Conservation (phyloP, 305 asterid genomes). For the Fraxinus albicans region DNA sequence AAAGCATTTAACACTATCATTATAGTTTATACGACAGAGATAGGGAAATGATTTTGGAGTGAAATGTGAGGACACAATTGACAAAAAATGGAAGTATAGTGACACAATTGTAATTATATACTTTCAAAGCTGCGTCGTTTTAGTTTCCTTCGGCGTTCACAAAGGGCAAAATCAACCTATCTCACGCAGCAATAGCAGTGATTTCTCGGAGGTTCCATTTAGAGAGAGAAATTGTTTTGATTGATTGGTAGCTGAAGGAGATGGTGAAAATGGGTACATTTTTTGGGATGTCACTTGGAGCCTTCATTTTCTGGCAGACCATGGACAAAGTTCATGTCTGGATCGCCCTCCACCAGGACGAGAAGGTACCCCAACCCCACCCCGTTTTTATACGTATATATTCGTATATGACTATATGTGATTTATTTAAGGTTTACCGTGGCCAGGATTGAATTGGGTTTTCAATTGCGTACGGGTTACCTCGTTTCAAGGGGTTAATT, state of each 20-base stretch:
- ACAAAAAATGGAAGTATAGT: not conserved
- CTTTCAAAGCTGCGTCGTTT: not conserved
- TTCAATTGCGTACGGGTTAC: not conserved
- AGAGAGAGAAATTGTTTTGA: not conserved
- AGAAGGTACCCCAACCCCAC: constrained; percentile 40
- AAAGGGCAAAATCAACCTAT: not conserved
- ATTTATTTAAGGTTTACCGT: not conserved
- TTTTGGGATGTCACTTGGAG: constrained; percentile 65
- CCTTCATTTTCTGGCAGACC: constrained; percentile 74
- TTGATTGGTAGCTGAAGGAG: constrained; percentile 14
- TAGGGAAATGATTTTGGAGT: not conserved
- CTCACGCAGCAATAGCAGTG: not conserved
- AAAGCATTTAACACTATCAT: not conserved
- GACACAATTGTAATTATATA: not conserved
- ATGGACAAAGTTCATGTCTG: constrained; percentile 77
- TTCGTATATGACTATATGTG: not conserved
- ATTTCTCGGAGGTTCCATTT: not conserved
- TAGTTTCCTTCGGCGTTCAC: not conserved
- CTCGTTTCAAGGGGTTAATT: not conserved
- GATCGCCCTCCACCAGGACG: constrained; percentile 82
- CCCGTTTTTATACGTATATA: not conserved
- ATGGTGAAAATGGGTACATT: constrained; percentile 69
- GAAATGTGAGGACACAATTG: not conserved
- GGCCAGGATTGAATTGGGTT: constrained; percentile 8
- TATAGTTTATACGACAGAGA: not conserved